These are phyloP conservation scores for Solanum chiquidenum DNA, from an alignment of 257 asterid genomes.

Conservation along the genomic window DNA sequence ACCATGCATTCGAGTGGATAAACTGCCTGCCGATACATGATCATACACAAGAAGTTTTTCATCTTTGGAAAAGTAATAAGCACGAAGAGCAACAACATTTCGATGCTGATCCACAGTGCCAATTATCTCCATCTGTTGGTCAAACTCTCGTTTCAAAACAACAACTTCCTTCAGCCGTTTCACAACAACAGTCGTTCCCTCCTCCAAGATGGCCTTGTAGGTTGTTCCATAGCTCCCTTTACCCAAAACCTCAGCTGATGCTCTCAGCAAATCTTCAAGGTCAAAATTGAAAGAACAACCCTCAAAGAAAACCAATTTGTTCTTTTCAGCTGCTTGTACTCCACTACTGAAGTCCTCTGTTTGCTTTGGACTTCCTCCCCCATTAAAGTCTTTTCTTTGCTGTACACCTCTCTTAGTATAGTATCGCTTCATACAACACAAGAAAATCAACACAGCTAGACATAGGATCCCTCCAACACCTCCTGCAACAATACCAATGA, in stretches of 20 bases:
- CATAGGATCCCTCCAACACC: constrained; percentile 21
- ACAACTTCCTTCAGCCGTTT: constrained; percentile 54
- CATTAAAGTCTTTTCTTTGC: constrained; percentile 10
- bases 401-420: constrained; percentile 10
- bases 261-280: constrained; percentile 67
- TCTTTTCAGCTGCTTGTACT: constrained; percentile 50
- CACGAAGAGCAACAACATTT: constrained; percentile 42
- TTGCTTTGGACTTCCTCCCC: constrained; percentile 19
- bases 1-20: constrained; percentile 55
- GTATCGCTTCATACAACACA: constrained; percentile 25
- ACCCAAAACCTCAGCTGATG: constrained; percentile 75
- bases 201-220: constrained; percentile 56
- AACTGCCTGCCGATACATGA: constrained; percentile 40
- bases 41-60: constrained; percentile 61
- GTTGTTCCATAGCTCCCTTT: constrained; percentile 69
- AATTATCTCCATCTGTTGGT: constrained; percentile 53
- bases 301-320: constrained; percentile 47
- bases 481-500: constrained; percentile 40
- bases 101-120: constrained; percentile 42
- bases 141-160: constrained; percentile 49
- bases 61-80: constrained; percentile 62
- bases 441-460: constrained; percentile 13
- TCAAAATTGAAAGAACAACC: constrained; percentile 37
- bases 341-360: constrained; percentile 57
- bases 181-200: constrained; percentile 50